Evolutionary conservation across 1,284 basidiomycete genomes (phyloP), one percentile per base, ranked within the genome.

Genomic region (Apiotrichum laibachii): DNA sequence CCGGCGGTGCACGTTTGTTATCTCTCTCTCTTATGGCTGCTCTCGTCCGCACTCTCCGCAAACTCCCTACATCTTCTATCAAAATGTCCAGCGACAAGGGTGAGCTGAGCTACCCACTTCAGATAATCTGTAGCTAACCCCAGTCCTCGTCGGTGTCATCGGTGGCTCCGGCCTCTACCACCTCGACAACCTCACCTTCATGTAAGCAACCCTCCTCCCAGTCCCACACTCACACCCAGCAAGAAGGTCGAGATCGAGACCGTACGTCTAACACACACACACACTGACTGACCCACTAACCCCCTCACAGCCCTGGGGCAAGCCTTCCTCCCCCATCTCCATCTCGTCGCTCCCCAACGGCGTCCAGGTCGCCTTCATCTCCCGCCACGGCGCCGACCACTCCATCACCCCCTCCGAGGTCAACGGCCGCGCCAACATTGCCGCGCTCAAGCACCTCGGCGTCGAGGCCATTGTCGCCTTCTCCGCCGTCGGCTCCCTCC

Each of bases 401-500:
- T 84, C 81, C 62, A 80, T 82, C 70, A 77, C 84, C 19, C 92
- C 92, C 3, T 88, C 89, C 15, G 78, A 83, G 47, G 88, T 97
- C 1, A 92, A 92, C 43, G 80, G 82, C 2, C 86, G 90, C 53
- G 95, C 94, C 64, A 98, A 99, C 82, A 94, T 98, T 72, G 89
- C 94, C 16, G 94, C 94, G 0, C 84, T 98, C 67, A 98, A 98
- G 80, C 86, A 85, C 53, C 82, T 99, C 64, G 95, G 95, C 53
- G 90, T 92, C 16, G 85, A 88, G 62, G 89, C 87, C 44, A 86
- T 99, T 70, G 82, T 98, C 62, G 92, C 94, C 2, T 99, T 99
- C 82, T 90, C 88, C 18, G 95, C 95, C 10, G 95, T 99, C 46
- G 95, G 95, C 40, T 93, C 90, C n/a, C 84, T 99, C 45, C 84